Percentiles rank a stretch among this genome's conserved stretches.
Conservation (phyloP, 768 basidiomycete species). For the Lentinula sp. region DNA sequence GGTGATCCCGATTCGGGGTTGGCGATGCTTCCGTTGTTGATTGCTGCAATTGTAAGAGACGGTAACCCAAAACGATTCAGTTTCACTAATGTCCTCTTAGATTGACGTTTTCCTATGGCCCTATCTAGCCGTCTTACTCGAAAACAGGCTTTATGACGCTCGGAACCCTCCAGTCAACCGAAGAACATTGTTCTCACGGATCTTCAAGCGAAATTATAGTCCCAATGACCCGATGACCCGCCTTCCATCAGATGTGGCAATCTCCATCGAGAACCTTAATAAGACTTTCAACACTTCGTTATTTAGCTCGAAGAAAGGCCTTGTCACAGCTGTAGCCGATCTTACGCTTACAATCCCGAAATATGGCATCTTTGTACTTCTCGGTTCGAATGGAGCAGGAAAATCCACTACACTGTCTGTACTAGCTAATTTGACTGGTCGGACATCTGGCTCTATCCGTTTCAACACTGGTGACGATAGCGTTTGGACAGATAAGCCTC, state of each 20-base stretch:
- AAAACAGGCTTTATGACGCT: constrained; percentile 58
- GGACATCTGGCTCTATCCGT: constrained; percentile 50
- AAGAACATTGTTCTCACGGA: constrained; percentile 31
- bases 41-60: constrained; percentile 55
- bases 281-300: constrained; percentile 52
- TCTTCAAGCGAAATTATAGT: constrained; percentile 12
- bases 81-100: constrained; percentile 23
- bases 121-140: constrained; percentile 52
- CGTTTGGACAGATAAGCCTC: constrained; percentile 45
- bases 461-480: constrained; percentile 25
- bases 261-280: constrained; percentile 53
- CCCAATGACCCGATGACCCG: constrained; percentile 2
- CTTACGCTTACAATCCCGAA: constrained; percentile 67
- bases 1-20: constrained; percentile 58
- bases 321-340: constrained; percentile 58
- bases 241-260: constrained; percentile 40
- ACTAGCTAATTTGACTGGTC: constrained; percentile 55
- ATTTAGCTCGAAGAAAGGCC: constrained; percentile 38
- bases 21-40: constrained; percentile 49
- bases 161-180: constrained; percentile 24
- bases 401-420: constrained; percentile 72
- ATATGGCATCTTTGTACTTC: constrained; percentile 68
- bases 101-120: constrained; percentile 75
- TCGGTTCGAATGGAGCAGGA: constrained; percentile 78
- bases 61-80: not conserved